Conservation (phyloP, 768 basidiomycete genomes). For the Boletus bicolor region DNA sequence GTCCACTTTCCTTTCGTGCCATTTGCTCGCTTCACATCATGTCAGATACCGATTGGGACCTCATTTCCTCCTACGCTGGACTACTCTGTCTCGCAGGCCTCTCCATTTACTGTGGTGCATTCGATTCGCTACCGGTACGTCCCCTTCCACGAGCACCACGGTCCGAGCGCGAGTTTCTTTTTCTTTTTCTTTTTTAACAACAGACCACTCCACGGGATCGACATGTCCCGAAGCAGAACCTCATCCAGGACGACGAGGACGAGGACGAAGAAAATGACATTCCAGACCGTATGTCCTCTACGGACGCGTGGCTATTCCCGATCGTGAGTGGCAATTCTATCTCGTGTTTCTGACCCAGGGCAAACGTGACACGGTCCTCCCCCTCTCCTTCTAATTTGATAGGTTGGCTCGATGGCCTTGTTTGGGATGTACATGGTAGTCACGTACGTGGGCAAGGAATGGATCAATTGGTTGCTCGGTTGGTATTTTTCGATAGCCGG, state of each 20-base stretch:
- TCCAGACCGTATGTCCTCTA: constrained; percentile 58
- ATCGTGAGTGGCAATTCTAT: constrained; percentile 45
- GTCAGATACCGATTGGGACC: constrained; percentile 46
- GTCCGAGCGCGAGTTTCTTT: neutral
- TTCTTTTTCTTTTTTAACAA: too few species aligned
- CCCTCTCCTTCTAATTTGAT: neutral
- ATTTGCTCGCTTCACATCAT: neutral
- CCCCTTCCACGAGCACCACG: neutral
- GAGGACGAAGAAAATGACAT: constrained; percentile 53
- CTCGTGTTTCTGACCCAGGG: neutral
- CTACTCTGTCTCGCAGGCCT: constrained; percentile 58
- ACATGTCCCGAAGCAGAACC: neutral
- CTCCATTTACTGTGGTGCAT: constrained; percentile 71
- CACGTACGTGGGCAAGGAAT: constrained; percentile 72
- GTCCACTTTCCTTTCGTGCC: neutral
- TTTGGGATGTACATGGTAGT: constrained; percentile 68
- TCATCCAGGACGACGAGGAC: constrained; percentile 39
- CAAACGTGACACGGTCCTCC: neutral
- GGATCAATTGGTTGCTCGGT: constrained; percentile 79
- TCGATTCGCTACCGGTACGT: constrained; percentile 65
- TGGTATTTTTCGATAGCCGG: constrained; percentile 72
- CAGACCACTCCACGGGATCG: constrained; percentile 9
- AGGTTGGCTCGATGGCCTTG: constrained; percentile 71
- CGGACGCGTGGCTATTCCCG: constrained; percentile 75
- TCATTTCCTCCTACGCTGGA: constrained; percentile 67